Percentiles rank a stretch among this genome's conserved stretches.
These are phyloP conservation scores for Leccinum variicolor DNA, from an alignment of 768 basidiomycete genomes.

Conservation along the genomic window DNA sequence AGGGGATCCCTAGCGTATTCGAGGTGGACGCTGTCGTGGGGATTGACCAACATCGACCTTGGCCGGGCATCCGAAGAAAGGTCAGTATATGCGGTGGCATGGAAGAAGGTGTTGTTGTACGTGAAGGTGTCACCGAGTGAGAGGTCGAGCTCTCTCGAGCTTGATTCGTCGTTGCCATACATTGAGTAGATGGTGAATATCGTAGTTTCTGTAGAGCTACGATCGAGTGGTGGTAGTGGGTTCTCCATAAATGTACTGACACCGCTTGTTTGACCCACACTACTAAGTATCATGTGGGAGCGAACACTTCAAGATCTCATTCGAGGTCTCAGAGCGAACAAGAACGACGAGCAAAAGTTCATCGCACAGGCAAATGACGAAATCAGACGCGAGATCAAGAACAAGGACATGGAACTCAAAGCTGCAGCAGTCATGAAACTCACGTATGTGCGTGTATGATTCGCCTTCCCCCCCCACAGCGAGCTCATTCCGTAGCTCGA, in stretches of 20 bases:
- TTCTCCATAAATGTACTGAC: conserved; percentile 35
- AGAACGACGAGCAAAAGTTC: conserved; percentile 89
- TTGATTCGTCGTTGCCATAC: conserved; percentile 62
- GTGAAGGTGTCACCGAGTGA: conserved; percentile 33
- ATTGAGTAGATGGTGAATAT: conserved; percentile 86
- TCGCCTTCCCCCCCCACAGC: background rate
- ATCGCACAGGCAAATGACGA: conserved; percentile 93
- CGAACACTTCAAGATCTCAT: conserved; percentile 94
- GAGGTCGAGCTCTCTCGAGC: conserved; percentile 36
- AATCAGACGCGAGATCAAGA: conserved; percentile 86
- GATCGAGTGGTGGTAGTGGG: conserved; percentile 35
- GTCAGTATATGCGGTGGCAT: conserved; percentile 31
- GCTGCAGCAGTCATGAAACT: conserved; percentile 94
- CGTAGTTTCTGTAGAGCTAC: conserved; percentile 66
- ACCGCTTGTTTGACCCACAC: background rate
- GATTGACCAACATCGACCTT: conserved; percentile 19
- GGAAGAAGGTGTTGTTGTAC: conserved; percentile 32
- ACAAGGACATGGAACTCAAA: conserved; percentile 96
- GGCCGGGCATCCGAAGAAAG: conserved; percentile 24
- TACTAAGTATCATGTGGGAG: conserved; percentile 79
- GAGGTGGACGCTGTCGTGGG: conserved; percentile 20
- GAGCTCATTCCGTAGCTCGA: conserved; percentile 62
- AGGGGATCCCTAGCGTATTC: conserved; percentile 16
- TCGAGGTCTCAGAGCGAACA: conserved; percentile 92
- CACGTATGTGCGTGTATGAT: conserved; percentile 74